Evolutionary conservation across 306 rosid species (phyloP), one percentile per base, ranked within the genome.

Genomic region (Dryas alaskensis): DNA sequence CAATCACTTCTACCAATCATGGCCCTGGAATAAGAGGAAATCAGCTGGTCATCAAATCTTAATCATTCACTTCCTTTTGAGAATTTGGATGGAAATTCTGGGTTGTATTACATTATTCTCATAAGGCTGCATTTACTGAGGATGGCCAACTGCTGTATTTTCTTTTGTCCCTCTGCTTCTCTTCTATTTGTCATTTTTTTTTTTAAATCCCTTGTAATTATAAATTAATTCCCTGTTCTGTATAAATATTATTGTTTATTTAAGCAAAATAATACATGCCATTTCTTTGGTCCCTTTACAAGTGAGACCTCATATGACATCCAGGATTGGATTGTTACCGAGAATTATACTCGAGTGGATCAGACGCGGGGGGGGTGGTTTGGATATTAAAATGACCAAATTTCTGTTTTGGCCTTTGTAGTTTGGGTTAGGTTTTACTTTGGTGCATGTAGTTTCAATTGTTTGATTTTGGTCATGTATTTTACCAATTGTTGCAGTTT

Each of bases 231-330:
- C 70, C 65, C 14, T 10, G 13, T n/a, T 77, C 70, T 69, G 83
- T 37, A 78, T 81, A 81, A 79, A 70, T 78, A 6, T 45, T 40
- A 11, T 17, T 45, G 66, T 77, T 82, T 83, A 72, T 58, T 69
- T 37, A 10, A 64, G 74, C 44, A 72, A 51, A 59, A 42, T 10
- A 74, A 58, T 74, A 25, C 50, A 72, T 31, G 25, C 4, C 11
- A 3, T 3, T 47, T 5, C 49, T 9, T 17, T 11, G 22, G 8
- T 37, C 37, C 14, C 16, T 17, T 4, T 8, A 7, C 67, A 17
- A 45, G 37, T 31, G 37, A 31, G 37, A 31, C 37, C 37, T 1
- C 1, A 31, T 31, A 31, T 31, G 37, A 31, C 37, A 31, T 31
- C 37, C 37, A 31, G 37, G 37, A 31, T 31, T 31, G 37, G 37